Evolutionary conservation across 352 stramenopile species (phyloP).

Genomic region (Globisporangium paroecandrum): DNA sequence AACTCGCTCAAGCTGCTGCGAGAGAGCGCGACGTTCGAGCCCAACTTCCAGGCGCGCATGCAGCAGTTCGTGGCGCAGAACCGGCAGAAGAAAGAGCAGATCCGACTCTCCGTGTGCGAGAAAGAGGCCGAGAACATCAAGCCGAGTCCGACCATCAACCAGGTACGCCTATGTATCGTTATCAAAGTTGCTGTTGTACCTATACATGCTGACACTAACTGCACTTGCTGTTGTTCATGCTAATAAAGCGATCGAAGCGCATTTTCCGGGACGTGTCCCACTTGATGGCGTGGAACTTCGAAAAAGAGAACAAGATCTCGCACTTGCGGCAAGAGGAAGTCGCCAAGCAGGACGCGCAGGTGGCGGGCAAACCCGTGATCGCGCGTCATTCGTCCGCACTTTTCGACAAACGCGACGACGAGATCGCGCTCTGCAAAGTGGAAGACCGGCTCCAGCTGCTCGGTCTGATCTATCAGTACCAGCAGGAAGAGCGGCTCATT

Average conservation of each 20-base stretch:
- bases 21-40: constrained; percentile 47
- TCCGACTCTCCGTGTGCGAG: constrained; percentile 36
- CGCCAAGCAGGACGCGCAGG: constrained; percentile 25
- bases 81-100: constrained; percentile 41
- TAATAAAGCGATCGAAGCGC: constrained; percentile 49
- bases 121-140: constrained; percentile 26
- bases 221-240: neutral
- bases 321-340: constrained; percentile 36
- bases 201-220: neutral
- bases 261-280: constrained; percentile 59
- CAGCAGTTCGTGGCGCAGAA: constrained; percentile 38
- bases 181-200: neutral
- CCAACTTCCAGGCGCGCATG: constrained; percentile 63
- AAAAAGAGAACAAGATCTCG: constrained; percentile 54
- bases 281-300: constrained; percentile 55
- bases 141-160: constrained; percentile 50
- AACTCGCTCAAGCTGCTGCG: constrained; percentile 39
- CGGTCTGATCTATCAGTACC: constrained; percentile 66
- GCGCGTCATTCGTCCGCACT: constrained; percentile 31
- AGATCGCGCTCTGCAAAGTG: constrained; percentile 58
- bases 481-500: constrained; percentile 48
- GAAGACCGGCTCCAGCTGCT: constrained; percentile 68
- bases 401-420: constrained; percentile 35
- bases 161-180: constrained; percentile 22
- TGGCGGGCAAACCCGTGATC: constrained; percentile 32